Evolutionary conservation across 140 eudicot species (phyloP).

Genomic region (Anethum foeniculum): DNA sequence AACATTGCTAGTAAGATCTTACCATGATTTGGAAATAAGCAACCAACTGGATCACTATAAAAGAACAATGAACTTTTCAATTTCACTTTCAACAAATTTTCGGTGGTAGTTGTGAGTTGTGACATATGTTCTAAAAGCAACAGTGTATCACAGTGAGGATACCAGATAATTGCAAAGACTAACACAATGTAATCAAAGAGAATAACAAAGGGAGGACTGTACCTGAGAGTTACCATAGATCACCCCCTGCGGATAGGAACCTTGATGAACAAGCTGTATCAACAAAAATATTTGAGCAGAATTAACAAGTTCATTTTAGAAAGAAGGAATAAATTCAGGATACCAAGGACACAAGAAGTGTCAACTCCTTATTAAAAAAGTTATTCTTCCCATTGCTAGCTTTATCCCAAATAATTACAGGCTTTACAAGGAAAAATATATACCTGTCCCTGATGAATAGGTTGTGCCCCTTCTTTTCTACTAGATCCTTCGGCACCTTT

Average conservation of each 20-base stretch:
- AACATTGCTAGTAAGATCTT: neutral
- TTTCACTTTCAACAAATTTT: neutral
- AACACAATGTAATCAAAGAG: neutral
- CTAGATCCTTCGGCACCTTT: slow-evolving; percentile 68
- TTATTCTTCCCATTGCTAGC: neutral
- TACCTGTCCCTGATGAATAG: slow-evolving; percentile 42
- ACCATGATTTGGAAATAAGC: neutral
- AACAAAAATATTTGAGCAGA: neutral
- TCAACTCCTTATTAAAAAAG: neutral
- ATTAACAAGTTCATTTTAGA: neutral
- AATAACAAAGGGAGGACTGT: neutral
- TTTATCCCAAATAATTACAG: neutral
- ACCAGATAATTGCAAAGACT: neutral
- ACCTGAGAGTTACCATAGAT: slow-evolving; percentile 70
- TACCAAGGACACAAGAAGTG: neutral
- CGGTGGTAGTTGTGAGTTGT: neutral
- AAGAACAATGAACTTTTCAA: neutral
- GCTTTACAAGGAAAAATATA: neutral
- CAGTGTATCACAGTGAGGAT: neutral
- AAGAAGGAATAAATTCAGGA: neutral
- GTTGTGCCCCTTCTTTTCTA: slow-evolving; percentile 50
- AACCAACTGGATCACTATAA: neutral
- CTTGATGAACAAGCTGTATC: slow-evolving; percentile 45
- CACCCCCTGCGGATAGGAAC: slow-evolving; percentile 48
- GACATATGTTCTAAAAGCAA: neutral